phyloP scores from a whole-genome alignment of 148 eudicot genomes.

The Nyssa sinensis region DNA sequence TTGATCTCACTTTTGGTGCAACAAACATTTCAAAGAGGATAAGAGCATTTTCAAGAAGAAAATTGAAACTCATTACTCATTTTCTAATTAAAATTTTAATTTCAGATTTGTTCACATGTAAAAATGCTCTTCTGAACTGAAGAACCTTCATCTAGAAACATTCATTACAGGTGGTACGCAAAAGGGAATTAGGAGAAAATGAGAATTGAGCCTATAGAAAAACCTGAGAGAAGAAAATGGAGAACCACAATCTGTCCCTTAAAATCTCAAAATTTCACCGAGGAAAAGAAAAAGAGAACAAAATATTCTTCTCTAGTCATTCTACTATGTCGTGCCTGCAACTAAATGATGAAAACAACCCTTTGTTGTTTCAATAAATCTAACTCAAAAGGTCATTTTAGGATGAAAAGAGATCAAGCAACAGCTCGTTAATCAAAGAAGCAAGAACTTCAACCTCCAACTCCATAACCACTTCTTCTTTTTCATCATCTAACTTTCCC shows the following conservation, averaged over 20 bases:
- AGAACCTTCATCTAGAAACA: too few species aligned
- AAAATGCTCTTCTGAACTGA: too few species aligned
- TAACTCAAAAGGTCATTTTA: not conserved
- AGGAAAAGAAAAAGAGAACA: not conserved
- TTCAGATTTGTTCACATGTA: too few species aligned
- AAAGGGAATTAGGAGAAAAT: too few species aligned
- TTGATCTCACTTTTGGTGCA: too few species aligned
- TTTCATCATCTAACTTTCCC: slow-evolving; percentile 39
- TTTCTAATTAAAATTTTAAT: too few species aligned
- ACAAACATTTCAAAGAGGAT: too few species aligned
- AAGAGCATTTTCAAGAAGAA: too few species aligned
- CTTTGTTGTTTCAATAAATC: not conserved
- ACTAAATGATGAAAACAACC: slow-evolving; percentile 15
- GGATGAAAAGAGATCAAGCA: too few species aligned
- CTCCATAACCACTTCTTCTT: slow-evolving; percentile 44
- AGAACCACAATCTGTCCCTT: not conserved
- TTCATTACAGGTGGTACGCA: too few species aligned
- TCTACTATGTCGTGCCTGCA: not conserved
- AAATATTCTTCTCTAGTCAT: not conserved
- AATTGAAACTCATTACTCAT: too few species aligned
- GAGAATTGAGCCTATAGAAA: too few species aligned
- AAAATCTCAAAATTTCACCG: not conserved
- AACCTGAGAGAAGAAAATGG: not conserved
- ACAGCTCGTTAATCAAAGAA: slow-evolving; percentile 47
- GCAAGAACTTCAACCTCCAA: slow-evolving; percentile 47